Conservation (phyloP, 208 protist genomes). For the Trypanosoma congolense region DNA sequence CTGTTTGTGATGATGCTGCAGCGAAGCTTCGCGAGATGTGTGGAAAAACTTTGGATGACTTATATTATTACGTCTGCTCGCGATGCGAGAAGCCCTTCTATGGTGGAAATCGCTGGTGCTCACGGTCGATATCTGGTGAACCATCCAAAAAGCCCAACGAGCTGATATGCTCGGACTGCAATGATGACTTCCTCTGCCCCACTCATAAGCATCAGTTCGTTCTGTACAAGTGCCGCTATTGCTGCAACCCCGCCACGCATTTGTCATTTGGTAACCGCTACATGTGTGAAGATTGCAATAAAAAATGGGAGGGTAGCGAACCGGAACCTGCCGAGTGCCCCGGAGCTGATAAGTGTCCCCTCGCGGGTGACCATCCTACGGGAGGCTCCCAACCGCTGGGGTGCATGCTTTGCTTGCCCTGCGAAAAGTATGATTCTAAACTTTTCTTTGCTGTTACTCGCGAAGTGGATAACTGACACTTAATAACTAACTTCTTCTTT, state of each 20-base stretch:
- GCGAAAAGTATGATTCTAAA: not conserved
- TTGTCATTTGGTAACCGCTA: slow-evolving; percentile 81
- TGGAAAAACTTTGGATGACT: slow-evolving; percentile 58
- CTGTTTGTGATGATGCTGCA: slow-evolving; percentile 26
- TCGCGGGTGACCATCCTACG: slow-evolving; percentile 38
- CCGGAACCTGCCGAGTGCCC: slow-evolving; percentile 51
- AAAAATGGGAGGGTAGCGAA: slow-evolving; percentile 60
- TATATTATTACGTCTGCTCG: slow-evolving; percentile 74
- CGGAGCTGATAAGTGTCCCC: slow-evolving; percentile 40
- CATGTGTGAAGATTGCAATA: slow-evolving; percentile 68
- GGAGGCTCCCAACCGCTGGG: slow-evolving; percentile 28
- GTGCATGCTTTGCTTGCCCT: slow-evolving; percentile 50
- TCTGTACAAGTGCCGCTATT: slow-evolving; percentile 86
- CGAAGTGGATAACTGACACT: no score
- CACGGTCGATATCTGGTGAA: slow-evolving; percentile 54
- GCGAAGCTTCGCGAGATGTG: slow-evolving; percentile 22
- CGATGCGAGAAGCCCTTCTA: slow-evolving; percentile 64
- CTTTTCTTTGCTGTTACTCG: slow-evolving; percentile 12
- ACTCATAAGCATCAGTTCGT: slow-evolving; percentile 37
- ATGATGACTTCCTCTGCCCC: slow-evolving; percentile 39
- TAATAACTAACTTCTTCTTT: no score
- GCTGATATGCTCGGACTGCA: slow-evolving; percentile 73
- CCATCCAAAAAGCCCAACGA: slow-evolving; percentile 52
- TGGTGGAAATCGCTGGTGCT: slow-evolving; percentile 74
- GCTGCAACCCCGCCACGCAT: slow-evolving; percentile 83